These are phyloP conservation scores for Trichoderma brevicompactum DNA, from an alignment of 2,329 filamentous ascomycete species.

Conservation along the genomic window DNA sequence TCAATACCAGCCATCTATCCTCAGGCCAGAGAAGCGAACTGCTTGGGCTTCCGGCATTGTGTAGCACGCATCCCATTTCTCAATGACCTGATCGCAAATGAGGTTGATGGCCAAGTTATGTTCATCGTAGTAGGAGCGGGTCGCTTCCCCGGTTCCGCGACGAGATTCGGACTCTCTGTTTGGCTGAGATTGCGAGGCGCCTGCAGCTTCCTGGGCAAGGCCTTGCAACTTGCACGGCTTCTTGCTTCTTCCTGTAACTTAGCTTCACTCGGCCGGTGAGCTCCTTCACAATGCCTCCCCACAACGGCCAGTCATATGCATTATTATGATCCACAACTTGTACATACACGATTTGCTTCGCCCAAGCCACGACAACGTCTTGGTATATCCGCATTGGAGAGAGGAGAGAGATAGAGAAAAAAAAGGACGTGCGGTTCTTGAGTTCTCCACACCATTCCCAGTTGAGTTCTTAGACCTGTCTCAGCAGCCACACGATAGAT, in stretches of 20 bases:
- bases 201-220: conserved; percentile 33
- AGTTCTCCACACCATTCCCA: conserved; percentile 42
- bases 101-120: conserved; percentile 30
- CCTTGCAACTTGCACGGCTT: conserved; percentile 39
- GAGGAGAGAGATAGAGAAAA: conserved; percentile 36
- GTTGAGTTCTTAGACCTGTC: conserved; percentile 47
- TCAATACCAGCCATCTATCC: conserved; percentile 7
- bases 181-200: conserved; percentile 38
- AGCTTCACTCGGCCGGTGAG: conserved; percentile 16
- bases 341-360: conserved; percentile 27
- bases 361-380: conserved; percentile 20
- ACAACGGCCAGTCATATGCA: conserved; percentile 24
- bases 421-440: conserved; percentile 40
- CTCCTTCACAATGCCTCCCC: conserved; percentile 6
- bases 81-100: conserved; percentile 29
- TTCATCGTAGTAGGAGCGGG: conserved; percentile 33
- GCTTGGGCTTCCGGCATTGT: conserved; percentile 15
- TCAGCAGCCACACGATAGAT: conserved; percentile 49
- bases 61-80: conserved; percentile 15
- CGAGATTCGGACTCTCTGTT: conserved; percentile 34
- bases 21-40: conserved; percentile 18
- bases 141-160: conserved; percentile 30
- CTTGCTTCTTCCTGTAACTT: conserved; percentile 38
- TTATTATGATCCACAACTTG: conserved; percentile 9
- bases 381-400: conserved; percentile 28